phyloP scores from a whole-genome alignment of 1,139 yeast species.

The Candida frijolesensis region DNA sequence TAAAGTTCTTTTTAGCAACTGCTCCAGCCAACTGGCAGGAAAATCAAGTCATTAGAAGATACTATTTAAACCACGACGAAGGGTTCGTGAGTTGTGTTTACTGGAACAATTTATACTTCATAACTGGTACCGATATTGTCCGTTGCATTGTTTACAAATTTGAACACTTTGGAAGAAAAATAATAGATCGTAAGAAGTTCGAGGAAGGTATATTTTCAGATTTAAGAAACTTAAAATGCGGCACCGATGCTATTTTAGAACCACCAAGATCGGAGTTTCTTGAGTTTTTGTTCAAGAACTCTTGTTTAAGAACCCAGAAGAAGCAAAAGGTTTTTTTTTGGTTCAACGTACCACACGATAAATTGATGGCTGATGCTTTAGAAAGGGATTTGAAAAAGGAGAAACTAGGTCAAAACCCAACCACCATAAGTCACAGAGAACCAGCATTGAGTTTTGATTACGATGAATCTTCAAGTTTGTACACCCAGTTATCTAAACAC shows the following conservation, averaged over 20 bases:
- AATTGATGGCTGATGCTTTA: constrained; percentile 88
- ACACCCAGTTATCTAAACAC: constrained; percentile 52
- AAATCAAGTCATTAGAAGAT: constrained; percentile 83
- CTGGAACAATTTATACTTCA: constrained; percentile 88
- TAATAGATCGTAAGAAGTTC: constrained; percentile 85
- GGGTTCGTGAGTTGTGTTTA: constrained; percentile 89
- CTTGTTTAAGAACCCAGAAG: constrained; percentile 91
- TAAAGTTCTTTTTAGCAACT: constrained; percentile 82
- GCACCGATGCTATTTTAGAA: constrained; percentile 85
- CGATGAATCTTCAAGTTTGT: constrained; percentile 48
- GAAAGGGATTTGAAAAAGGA: constrained; percentile 92
- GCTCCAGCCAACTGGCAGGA: constrained; percentile 97
- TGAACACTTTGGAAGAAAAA: constrained; percentile 85
- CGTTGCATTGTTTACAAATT: constrained; percentile 88
- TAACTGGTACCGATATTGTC: constrained; percentile 96
- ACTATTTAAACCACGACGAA: constrained; percentile 84
- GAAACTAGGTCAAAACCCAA: constrained; percentile 52
- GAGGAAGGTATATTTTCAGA: constrained; percentile 97
- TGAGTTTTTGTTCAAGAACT: constrained; percentile 80
- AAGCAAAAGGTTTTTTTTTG: constrained; percentile 96
- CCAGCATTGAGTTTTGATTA: constrained; percentile 66
- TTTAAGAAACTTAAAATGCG: constrained; percentile 82
- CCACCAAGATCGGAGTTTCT: constrained; percentile 85
- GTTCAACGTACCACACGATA: constrained; percentile 95
- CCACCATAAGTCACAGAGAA: constrained; percentile 60